These are phyloP conservation scores for Lipomyces japonicus DNA, from an alignment of 805 yeast species.

Conservation along the genomic window DNA sequence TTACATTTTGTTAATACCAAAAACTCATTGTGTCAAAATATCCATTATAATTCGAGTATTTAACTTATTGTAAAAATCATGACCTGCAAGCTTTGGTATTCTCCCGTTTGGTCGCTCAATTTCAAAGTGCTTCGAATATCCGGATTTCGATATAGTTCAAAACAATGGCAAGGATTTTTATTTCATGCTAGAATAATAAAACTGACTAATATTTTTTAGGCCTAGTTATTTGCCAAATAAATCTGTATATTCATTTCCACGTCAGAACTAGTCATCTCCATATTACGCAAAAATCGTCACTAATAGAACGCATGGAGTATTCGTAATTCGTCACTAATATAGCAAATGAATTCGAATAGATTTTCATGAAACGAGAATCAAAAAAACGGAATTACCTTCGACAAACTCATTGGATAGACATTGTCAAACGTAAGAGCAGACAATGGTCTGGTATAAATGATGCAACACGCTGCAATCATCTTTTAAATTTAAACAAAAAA, in stretches of 20 bases:
- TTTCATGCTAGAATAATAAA: neutral
- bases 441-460: no score
- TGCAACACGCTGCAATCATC: no score
- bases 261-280: no score
- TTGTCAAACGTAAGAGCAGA: neutral
- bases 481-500: neutral
- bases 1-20: constrained; percentile 39
- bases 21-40: constrained; percentile 36
- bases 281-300: no score
- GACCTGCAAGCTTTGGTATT: constrained; percentile 35
- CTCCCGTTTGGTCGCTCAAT: constrained; percentile 5
- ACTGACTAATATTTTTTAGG: neutral
- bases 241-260: no score
- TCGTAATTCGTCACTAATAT: no score
- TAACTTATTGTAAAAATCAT: neutral
- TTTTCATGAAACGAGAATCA: neutral
- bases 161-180: neutral
- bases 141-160: neutral
- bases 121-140: neutral
- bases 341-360: constrained; percentile 1
- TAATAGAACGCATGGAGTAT: no score
- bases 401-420: neutral
- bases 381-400: neutral
- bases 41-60: constrained; percentile 27
- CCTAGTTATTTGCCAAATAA: no score